Percentiles rank a stretch among this genome's conserved stretches.
Conservation (phyloP, 2,329 filamentous ascomycete genomes). For the Diaporthe longicolla region DNA sequence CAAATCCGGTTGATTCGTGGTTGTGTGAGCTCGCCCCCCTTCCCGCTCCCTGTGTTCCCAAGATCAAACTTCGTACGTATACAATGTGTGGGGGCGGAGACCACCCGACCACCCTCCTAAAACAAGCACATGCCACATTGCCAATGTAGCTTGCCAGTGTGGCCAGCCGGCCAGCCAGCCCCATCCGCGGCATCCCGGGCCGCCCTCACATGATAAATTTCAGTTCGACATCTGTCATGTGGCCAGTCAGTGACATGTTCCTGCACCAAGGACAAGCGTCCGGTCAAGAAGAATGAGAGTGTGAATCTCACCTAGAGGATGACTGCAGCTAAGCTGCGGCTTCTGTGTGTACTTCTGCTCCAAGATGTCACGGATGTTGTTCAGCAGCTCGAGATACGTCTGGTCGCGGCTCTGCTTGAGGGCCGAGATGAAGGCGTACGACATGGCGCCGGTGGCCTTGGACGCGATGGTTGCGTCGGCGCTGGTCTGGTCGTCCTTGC, state of each 20-base stretch:
- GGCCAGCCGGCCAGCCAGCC: background rate
- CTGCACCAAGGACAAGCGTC: background rate
- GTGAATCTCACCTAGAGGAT: conserved; percentile 83
- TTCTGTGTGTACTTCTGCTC: conserved; percentile 91
- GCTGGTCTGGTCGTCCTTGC: conserved; percentile 95
- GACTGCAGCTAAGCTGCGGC: conserved; percentile 95
- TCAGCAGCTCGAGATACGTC: conserved; percentile 95
- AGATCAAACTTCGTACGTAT: background rate
- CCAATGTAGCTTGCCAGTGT: background rate
- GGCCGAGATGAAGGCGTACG: conserved; percentile 93
- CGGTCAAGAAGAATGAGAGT: no score
- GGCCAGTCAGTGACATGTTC: conserved; percentile 12
- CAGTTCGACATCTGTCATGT: conserved; percentile 37
- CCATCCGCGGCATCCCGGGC: background rate
- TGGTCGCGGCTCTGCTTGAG: conserved; percentile 95
- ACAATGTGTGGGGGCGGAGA: conserved; percentile 7
- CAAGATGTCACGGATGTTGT: conserved; percentile 93
- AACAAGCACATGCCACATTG: conserved; percentile 4
- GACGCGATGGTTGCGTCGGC: conserved; percentile 91
- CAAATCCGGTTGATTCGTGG: conserved; percentile 1
- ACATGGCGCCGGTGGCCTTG: conserved; percentile 97
- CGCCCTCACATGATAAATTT: conserved; percentile 41
- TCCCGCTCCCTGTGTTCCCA: background rate
- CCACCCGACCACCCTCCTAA: background rate
- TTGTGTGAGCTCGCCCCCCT: background rate